Evolutionary conservation across 1,284 basidiomycete species (phyloP), one percentile per base, ranked within the genome.

Genomic region (Trametes sp.): DNA sequence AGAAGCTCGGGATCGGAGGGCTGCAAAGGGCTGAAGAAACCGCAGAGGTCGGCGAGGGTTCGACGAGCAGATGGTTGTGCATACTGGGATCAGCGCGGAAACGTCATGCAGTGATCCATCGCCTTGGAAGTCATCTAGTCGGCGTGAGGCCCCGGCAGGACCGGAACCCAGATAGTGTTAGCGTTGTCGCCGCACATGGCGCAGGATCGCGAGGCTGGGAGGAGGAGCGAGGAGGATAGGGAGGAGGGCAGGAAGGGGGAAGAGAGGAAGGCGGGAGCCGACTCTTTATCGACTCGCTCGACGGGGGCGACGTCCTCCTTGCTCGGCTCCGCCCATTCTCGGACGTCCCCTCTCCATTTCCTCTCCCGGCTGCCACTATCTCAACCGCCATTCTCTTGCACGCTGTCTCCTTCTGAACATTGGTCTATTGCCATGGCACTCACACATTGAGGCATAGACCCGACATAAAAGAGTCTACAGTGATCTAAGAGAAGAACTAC

Each of bases 81-180:
- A 55, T 24, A 57, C 35, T 42, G 56, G 56, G 56, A 57, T 57
- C 56, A 57, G 26, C 8, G 35, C 44, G 44, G 46, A 45, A 45
- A 28, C 54, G 33, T 57, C 45, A 57, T 54, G 19, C 26, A 23
- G 26, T 36, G 52, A 41, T 41, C 38, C 33, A 31, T 26, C n/a
- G 48, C 23, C 52, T 29, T 31, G 19, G 28, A 31, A 54, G 16
- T 41, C 2, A 14, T 41, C 21, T 24, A 36, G 35, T 23, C 10
- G 33, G 14, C 50, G 24, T 5, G 35, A 23, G 31, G 35, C 49
- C 31, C 28, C n/a, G 10, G n/a, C 29, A 4, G 16, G 14, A 10
- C 29, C 16, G 29, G 48, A 50, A 7, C 11, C 23, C 28, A 2
- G 4, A 16, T 31, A 21, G 48, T 19, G 29, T 24, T n/a, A 10